Percentiles rank a stretch among this genome's conserved stretches.
phyloP scores from a whole-genome alignment of 1,284 basidiomycete species.

The Naganishia sp. region DNA sequence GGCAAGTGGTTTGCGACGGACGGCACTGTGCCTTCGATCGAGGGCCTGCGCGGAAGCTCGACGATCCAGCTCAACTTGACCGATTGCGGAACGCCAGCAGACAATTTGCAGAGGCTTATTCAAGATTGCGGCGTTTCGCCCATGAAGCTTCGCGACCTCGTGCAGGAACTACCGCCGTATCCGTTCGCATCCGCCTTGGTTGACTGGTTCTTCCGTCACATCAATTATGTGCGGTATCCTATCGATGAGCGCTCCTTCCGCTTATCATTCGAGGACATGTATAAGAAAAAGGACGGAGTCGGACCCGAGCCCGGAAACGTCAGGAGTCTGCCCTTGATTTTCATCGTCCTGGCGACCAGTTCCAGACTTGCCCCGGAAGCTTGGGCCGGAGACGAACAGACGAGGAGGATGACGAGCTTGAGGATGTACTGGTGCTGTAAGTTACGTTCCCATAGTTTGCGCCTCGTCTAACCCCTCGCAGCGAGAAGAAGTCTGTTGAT shows the following conservation, averaged over 20 bases:
- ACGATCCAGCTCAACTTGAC: constrained; percentile 52
- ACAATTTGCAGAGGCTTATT: constrained; percentile 65
- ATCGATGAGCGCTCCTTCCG: constrained; percentile 85
- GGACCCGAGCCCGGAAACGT: constrained; percentile 71
- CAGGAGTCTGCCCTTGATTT: constrained; percentile 84
- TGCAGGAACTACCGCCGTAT: constrained; percentile 79
- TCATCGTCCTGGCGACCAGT: constrained; percentile 89
- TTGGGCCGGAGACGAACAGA: constrained; percentile 74
- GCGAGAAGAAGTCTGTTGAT: constrained; percentile 82
- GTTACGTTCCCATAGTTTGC: constrained; percentile 45
- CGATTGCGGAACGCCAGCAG: constrained; percentile 52
- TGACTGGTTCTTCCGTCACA: constrained; percentile 57
- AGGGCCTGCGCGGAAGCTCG: constrained; percentile 38
- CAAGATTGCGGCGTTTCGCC: constrained; percentile 87
- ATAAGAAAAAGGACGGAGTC: constrained; percentile 68
- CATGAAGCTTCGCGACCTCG: constrained; percentile 82
- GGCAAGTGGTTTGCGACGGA: constrained; percentile 35
- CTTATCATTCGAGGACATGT: constrained; percentile 71
- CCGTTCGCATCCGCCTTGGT: constrained; percentile 66
- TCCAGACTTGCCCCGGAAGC: constrained; percentile 80
- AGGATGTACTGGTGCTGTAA: constrained; percentile 92
- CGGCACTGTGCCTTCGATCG: constrained; percentile 33
- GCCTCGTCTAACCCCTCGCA: constrained; percentile 45
- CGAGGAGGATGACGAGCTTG: constrained; percentile 72
- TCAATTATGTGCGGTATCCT: constrained; percentile 93